A percentile compares a stretch with the other conserved stretches of the same genome.
Evolutionary conservation across 1,284 basidiomycete genomes (phyloP).

Genomic region (Marasmius tenuissimus): DNA sequence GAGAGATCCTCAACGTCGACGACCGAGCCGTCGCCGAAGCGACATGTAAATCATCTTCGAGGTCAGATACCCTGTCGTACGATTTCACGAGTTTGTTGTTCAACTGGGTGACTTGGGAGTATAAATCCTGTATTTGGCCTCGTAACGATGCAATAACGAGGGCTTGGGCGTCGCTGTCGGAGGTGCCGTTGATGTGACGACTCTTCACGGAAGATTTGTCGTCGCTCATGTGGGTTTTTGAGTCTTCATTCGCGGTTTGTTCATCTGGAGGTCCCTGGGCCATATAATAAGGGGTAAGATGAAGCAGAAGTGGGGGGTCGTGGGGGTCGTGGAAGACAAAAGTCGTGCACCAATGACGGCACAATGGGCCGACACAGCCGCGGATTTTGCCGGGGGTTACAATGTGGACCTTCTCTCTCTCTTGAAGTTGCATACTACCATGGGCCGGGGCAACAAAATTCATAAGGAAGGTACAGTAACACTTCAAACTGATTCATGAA

Average conservation of each 20-base stretch:
- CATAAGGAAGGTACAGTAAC: no score
- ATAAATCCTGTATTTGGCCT: slow-evolving; percentile 81
- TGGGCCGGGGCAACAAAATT: no score
- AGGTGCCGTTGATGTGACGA: background rate
- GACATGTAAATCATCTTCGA: slow-evolving; percentile 89
- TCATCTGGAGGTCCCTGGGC: background rate
- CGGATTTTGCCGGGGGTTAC: no score
- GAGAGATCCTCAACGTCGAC: slow-evolving; percentile 61
- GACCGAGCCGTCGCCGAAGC: slow-evolving; percentile 56
- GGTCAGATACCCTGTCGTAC: slow-evolving; percentile 89
- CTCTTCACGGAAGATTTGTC: background rate
- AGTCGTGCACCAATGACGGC: no score
- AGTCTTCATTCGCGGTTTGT: background rate
- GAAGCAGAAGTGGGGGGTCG: background rate
- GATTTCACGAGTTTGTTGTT: slow-evolving; percentile 91
- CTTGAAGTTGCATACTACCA: no score
- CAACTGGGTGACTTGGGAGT: slow-evolving; percentile 87
- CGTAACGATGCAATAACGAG: slow-evolving; percentile 80
- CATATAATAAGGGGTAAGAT: background rate
- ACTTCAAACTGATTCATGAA: no score
- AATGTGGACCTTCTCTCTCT: no score
- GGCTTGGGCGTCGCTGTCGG: slow-evolving; percentile 61
- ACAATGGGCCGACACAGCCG: no score
- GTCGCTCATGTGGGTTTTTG: no score
- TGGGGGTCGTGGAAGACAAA: no score